phyloP scores from a whole-genome alignment of 1,139 yeast species.

The Hyphopichia fennica region DNA sequence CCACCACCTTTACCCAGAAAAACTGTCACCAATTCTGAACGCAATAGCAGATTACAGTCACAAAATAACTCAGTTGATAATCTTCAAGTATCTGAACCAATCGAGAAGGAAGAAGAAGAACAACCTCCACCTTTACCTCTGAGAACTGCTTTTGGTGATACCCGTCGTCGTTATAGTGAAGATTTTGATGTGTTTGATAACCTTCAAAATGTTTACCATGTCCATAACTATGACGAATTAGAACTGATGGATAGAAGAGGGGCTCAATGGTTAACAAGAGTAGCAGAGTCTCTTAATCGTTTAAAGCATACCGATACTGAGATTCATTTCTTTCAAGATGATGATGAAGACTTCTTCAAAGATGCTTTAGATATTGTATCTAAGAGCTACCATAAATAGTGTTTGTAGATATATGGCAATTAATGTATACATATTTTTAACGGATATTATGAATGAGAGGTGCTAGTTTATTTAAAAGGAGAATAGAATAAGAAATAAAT shows the following conservation, averaged over 20 bases:
- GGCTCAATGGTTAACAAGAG: constrained; percentile 49
- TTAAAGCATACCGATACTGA: constrained; percentile 41
- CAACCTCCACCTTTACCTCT: constrained; percentile 8
- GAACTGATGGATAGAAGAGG: constrained; percentile 48
- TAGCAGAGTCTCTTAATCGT: constrained; percentile 32
- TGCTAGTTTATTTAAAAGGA: too few species aligned
- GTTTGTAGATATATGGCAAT: too few species aligned
- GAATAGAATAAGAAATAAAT: neutral
- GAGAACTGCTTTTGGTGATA: neutral
- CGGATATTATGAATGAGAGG: too few species aligned
- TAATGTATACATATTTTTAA: too few species aligned
- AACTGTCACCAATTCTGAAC: constrained; percentile 11
- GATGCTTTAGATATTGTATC: constrained; percentile 4
- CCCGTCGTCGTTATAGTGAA: neutral
- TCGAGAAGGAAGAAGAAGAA: neutral
- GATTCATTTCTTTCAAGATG: constrained; percentile 38
- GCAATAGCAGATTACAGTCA: constrained; percentile 1
- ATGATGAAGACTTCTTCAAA: constrained; percentile 33
- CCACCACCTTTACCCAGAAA: constrained; percentile 18
- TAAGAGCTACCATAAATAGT: neutral
- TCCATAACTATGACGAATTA: constrained; percentile 31
- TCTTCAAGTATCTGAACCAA: neutral
- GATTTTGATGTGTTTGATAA: constrained; percentile 13
- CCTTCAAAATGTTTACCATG: constrained; percentile 23
- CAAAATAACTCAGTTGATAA: constrained; percentile 10